Percentiles rank a stretch among this genome's conserved stretches.
Conservation (phyloP, 129 eudicot genomes). For the Lonicera japonica region DNA sequence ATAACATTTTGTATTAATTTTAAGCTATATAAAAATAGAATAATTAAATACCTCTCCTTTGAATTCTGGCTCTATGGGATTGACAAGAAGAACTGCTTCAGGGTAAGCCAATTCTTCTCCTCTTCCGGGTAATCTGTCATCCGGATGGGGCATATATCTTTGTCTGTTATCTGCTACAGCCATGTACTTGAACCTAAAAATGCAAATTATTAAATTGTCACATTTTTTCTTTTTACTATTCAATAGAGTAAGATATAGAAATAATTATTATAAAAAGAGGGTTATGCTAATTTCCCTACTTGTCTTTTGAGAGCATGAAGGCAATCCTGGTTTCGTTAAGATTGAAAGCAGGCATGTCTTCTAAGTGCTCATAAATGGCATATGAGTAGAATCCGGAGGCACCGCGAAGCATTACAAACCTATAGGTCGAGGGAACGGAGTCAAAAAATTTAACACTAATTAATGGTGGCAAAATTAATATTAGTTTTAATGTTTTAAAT, state of each 20-base stretch:
- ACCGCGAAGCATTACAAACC: constrained; percentile 77
- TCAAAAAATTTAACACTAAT: too few species aligned
- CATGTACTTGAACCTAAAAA: constrained; percentile 52
- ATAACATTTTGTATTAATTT: neutral
- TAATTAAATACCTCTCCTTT: constrained; percentile 41
- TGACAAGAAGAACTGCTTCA: constrained; percentile 50
- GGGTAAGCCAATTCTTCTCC: constrained; percentile 47
- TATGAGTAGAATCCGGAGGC: constrained; percentile 85
- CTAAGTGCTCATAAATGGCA: constrained; percentile 62
- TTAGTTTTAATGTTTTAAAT: too few species aligned
- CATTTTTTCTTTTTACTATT: neutral
- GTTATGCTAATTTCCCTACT: constrained; percentile 24
- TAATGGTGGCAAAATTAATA: too few species aligned
- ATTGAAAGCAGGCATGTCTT: constrained; percentile 74
- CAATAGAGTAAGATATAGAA: neutral
- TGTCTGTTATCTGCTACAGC: constrained; percentile 43
- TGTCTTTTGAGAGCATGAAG: constrained; percentile 72
- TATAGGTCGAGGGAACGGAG: too few species aligned
- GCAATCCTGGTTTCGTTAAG: constrained; percentile 71
- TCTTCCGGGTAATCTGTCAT: constrained; percentile 44
- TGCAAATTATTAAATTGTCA: neutral
- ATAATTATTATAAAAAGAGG: neutral
- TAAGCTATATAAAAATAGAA: too few species aligned
- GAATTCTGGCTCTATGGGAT: constrained; percentile 47
- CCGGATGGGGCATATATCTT: constrained; percentile 48